Conservation (phyloP, 306 rosid genomes). For the Corylus avellana region DNA sequence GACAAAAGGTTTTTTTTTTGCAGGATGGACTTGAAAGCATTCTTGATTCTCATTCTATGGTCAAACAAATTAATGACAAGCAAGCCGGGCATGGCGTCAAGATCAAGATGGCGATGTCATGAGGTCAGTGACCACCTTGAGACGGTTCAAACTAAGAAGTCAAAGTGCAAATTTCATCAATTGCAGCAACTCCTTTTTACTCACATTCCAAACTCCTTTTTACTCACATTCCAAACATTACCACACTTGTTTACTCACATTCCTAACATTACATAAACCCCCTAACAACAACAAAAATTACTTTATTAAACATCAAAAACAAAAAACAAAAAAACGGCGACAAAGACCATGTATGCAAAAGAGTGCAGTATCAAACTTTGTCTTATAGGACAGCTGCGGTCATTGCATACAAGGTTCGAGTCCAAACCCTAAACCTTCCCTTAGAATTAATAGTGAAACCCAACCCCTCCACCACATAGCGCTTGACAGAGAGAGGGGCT, state of each 20-base stretch:
- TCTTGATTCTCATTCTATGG: not conserved
- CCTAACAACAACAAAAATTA: too few species aligned
- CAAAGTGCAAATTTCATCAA: not conserved
- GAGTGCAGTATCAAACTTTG: too few species aligned
- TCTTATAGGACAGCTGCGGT: too few species aligned
- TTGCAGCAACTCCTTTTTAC: not conserved
- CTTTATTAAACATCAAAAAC: not conserved
- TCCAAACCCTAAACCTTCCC: not conserved
- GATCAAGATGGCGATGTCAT: not conserved
- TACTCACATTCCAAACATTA: slow-evolving; percentile 10
- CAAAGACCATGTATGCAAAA: not conserved
- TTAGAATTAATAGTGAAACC: not conserved
- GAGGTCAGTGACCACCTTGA: not conserved
- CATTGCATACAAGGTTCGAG: too few species aligned
- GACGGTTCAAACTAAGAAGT: not conserved
- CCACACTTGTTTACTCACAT: too few species aligned
- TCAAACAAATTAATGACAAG: not conserved
- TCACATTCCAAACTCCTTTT: not conserved
- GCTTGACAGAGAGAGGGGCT: not conserved
- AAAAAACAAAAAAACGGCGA: not conserved
- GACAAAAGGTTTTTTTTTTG: not conserved
- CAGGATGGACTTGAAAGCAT: not conserved
- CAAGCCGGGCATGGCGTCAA: not conserved
- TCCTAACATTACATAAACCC: not conserved
- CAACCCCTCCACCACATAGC: not conserved